Base-by-base conservation (phyloP, 805 yeast species). In the Helenozyma baotianmanensis region DNA sequence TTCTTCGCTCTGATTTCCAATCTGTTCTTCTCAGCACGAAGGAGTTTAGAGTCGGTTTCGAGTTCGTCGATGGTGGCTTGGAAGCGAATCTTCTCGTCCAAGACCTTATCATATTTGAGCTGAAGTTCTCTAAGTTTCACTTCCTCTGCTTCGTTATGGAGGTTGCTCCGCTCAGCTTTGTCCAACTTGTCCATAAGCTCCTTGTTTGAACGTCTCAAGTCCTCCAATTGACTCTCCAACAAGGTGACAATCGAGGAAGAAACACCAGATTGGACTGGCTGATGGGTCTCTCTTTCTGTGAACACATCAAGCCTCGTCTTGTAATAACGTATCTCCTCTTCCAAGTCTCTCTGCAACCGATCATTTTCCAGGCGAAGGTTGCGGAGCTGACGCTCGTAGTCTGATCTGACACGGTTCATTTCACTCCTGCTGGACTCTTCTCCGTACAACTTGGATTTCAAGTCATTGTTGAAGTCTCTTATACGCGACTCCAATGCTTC, bases 371-470 rank as follows among this genome's bases (percentile, higher is more conserved):
- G 45, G 33, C 58, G 58, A 14, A 65, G 38, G 14, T 59, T 40
- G 21, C 61, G 60, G 22, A 66, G 48, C 30, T 62, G 56, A 9
- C 61, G 56, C 34, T 72, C 75, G 35, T 62, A 56, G 5, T 52
- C 53, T 4, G 60, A 40, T 34, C 64, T 68, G 1, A 60, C n/a
- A 8, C 14, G 15, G 14, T 23, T 23, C 14, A 23, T 6, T 23
- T 23, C 25, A 12, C 25, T 23, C n/a, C 14, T 11, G 22, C 36
- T 29, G 17, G 30, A 30, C n/a, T 36, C 25, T 23, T 39, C 36
- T 19, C 22, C 13, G 14, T 42, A 36, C 4, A 36, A 28, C 9
- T 40, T 48, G 12, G 43, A 30, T 21, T 56, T 51, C 11, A 47
- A 48, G 3, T 45, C 29, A 24, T 58, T 38, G 29, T 58, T 53